Conservation (phyloP, 208 protist species). For the Crithidia expoeki region DNA sequence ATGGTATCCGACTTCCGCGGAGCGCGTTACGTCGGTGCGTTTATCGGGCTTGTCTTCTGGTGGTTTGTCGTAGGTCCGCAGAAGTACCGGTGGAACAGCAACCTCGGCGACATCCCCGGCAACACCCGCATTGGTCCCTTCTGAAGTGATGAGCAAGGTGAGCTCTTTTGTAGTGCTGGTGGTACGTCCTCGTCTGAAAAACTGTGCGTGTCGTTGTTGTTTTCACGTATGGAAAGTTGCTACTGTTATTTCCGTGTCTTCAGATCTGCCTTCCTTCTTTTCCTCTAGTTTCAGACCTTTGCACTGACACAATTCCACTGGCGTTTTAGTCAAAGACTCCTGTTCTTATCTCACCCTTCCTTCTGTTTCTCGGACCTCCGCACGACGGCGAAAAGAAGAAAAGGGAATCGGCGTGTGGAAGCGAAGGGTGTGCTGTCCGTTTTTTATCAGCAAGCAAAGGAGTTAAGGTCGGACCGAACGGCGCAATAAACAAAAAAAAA, state of each 20-base stretch:
- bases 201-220: background rate
- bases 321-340: no score
- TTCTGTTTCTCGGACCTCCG: no score
- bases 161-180: background rate
- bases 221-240: background rate
- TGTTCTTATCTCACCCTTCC: no score
- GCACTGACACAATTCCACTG: background rate
- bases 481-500: no score
- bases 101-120: conserved; percentile 75
- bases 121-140: conserved; percentile 83
- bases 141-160: conserved; percentile 34
- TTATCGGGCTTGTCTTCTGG: conserved; percentile 82
- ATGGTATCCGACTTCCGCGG: conserved; percentile 84
- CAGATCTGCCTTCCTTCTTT: background rate
- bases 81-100: conserved; percentile 84
- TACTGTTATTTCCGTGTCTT: background rate
- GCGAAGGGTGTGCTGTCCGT: no score
- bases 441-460: no score
- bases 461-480: no score
- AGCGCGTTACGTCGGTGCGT: conserved; percentile 74
- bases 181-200: background rate
- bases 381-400: no score
- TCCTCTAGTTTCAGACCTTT: background rate
- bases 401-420: no score
- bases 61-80: conserved; percentile 87